Evolutionary conservation across 2,329 filamentous ascomycete species (phyloP).

Genomic region (Aspergillus sp.): DNA sequence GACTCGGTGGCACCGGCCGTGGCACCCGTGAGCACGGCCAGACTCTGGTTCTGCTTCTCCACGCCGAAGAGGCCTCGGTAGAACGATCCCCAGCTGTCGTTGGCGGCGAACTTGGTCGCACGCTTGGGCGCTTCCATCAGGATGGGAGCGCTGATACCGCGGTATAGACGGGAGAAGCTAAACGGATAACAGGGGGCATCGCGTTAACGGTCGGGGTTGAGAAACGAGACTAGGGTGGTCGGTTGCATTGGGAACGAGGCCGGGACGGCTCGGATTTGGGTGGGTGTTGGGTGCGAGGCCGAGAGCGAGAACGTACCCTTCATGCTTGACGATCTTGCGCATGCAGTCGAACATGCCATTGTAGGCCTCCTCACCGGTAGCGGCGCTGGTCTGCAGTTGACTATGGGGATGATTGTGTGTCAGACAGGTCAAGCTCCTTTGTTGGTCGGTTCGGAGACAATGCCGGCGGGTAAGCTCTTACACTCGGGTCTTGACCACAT

Average conservation of each 20-base stretch:
- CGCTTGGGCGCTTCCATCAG: conserved; percentile 97
- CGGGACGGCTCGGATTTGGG: not conserved
- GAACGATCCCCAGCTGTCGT: conserved; percentile 96
- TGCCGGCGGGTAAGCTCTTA: conserved; percentile 51
- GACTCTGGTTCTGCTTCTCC: conserved; percentile 82
- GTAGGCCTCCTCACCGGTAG: conserved; percentile 77
- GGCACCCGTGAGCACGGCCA: conserved; percentile 91
- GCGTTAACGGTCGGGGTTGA: not conserved
- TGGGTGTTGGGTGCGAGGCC: not conserved
- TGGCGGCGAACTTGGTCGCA: conserved; percentile 98
- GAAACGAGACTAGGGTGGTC: not conserved
- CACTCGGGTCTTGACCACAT: conserved; percentile 98
- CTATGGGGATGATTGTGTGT: conserved; percentile 44
- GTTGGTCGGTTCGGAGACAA: not conserved
- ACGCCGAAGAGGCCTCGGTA: conserved; percentile 85
- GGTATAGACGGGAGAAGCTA: conserved; percentile 86
- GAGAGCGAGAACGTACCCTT: conserved; percentile 65
- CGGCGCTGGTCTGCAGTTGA: conserved; percentile 78
- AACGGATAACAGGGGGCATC: not conserved
- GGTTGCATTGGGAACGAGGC: not conserved
- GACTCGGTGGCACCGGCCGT: conserved; percentile 93
- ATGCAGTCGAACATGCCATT: conserved; percentile 99
- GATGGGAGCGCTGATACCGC: conserved; percentile 92
- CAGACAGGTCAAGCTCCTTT: not conserved
- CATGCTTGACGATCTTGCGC: conserved; percentile 91